A percentile compares a stretch with the other conserved stretches of the same genome.
These are phyloP conservation scores for Diospyros lotus DNA, from an alignment of 148 eudicot species.

Conservation along the genomic window DNA sequence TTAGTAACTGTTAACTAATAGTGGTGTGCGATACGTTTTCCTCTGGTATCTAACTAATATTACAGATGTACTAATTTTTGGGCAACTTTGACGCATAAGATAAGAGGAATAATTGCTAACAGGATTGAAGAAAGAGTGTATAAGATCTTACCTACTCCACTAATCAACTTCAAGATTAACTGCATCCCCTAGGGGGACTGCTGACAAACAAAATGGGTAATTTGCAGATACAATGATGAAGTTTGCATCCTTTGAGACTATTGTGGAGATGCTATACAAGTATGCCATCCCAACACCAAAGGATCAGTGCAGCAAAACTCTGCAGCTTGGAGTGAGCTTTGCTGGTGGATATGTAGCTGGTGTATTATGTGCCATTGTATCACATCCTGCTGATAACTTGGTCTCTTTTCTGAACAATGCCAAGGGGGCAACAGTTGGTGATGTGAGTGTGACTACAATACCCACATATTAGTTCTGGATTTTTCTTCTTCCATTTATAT, in stretches of 20 bases:
- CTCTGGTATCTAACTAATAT: too few relatives aligned
- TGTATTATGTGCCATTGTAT: conserved; percentile 27
- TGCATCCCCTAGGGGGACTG: too few relatives aligned
- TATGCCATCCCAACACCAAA: conserved; percentile 32
- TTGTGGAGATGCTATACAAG: conserved; percentile 36
- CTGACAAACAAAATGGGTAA: conserved; percentile 4
- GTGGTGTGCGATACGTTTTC: too few relatives aligned
- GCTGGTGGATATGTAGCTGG: conserved; percentile 35
- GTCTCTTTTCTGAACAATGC: conserved; percentile 40
- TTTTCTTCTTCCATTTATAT: too few relatives aligned
- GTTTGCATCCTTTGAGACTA: conserved; percentile 34
- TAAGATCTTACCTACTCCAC: too few relatives aligned
- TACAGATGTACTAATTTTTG: too few relatives aligned
- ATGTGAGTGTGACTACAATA: conserved; percentile 14
- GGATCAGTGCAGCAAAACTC: conserved; percentile 31
- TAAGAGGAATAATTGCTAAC: too few relatives aligned
- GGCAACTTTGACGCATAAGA: too few relatives aligned
- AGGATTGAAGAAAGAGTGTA: too few relatives aligned
- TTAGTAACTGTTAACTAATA: too few relatives aligned
- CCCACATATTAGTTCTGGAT: too few relatives aligned
- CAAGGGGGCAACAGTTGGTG: conserved; percentile 32
- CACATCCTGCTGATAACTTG: conserved; percentile 39
- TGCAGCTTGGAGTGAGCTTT: conserved; percentile 41
- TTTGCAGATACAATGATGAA: conserved; percentile 43
- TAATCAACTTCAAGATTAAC: too few relatives aligned